Conservation (phyloP, 2,329 filamentous ascomycete species). For the Gaeumannomyces tritici region DNA sequence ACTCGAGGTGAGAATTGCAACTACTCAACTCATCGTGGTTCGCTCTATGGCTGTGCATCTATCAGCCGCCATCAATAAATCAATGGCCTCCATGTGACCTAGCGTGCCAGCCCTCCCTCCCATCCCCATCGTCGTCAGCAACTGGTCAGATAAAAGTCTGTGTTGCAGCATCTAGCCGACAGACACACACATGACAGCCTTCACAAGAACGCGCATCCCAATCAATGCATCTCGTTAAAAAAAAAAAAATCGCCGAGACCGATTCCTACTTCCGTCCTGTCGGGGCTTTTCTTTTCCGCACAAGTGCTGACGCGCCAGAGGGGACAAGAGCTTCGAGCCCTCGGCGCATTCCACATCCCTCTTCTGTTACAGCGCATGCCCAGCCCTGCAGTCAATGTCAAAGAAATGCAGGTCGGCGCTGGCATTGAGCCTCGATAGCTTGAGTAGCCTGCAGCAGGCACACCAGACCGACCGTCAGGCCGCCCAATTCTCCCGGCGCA, state of each 20-base stretch:
- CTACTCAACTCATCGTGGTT: background rate
- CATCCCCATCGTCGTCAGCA: background rate
- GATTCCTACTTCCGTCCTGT: background rate
- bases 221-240: background rate
- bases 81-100: background rate
- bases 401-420: background rate
- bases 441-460: background rate
- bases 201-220: background rate
- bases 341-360: too few relatives aligned
- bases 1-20: background rate
- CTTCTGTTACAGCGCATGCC: background rate
- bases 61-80: background rate
- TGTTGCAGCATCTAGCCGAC: background rate
- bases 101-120: too few relatives aligned
- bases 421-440: background rate
- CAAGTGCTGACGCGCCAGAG: background rate
- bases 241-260: background rate
- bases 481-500: too few relatives aligned
- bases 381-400: background rate
- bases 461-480: background rate
- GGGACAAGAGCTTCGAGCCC: background rate
- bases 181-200: background rate
- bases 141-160: background rate
- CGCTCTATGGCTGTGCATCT: background rate
- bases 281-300: background rate